Evolutionary conservation across 2,329 filamentous ascomycete genomes (phyloP), one percentile per base, ranked within the genome.

Genomic region (Lachnellula arida): DNA sequence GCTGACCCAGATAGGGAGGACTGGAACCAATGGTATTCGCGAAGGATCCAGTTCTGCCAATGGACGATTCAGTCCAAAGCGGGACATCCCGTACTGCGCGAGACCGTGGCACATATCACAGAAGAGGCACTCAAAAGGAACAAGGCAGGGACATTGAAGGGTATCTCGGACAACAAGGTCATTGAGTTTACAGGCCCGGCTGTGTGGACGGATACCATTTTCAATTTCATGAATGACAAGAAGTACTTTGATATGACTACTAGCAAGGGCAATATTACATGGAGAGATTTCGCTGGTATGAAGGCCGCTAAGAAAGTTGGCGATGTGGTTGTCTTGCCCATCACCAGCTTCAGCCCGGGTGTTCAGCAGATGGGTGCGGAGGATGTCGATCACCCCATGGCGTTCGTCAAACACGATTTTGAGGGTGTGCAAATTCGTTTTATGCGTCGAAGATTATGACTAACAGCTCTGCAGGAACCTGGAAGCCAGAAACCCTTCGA

Each of bases 61-160:
- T 99, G 94, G 94, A 99, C 94, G 1, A 97, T 99, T 60, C 93
- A 97, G 73, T 78, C 89, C 55, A 99, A 99, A 73, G 88, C 93
- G 0, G 94, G 94, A 11, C 94, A 99, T 71, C 94, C 94, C 0
- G 85, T 96, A 12, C 80, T 99, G 56, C 85, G 92, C 60, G 90
- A 97, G 59, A 83, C 96, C 58, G 91, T 99, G 34, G 80, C 88
- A 14, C 87, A 86, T 63, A 92, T 99, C 68, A 96, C 93, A 0
- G 81, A 89, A 61, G 84, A 92, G 70, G 89, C 92, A 0, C 77
- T 97, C 49, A 77, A 80, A 57, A 81, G 87, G 73, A 91, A 95
- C 78, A 78, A 77, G 53, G 73, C 76, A 7, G 88, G 89, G 19
- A 78, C 79, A 47, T 78, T 96, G 22, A 78, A 78, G 56, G 79